Evolutionary conservation across 192 early-diverging fungal species (phyloP).

Genomic region (Rhizoclosmatium globosum): DNA sequence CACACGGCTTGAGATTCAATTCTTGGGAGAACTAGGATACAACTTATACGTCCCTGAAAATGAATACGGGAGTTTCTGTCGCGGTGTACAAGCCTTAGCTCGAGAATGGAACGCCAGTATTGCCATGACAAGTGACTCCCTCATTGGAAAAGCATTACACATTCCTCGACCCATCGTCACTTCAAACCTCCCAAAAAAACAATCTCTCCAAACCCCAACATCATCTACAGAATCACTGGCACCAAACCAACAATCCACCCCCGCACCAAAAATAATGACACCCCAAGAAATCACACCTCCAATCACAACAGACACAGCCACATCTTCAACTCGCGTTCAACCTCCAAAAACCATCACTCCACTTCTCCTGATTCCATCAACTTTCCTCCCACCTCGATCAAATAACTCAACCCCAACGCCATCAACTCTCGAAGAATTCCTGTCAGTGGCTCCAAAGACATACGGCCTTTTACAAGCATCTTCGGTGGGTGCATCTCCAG

Average conservation of each 20-base stretch:
- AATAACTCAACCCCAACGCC: not conserved
- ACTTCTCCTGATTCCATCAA: not conserved
- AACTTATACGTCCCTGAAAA: constrained; percentile 27
- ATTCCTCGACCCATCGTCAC: not conserved
- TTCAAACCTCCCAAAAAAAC: too few relatives aligned
- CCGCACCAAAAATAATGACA: too few relatives aligned
- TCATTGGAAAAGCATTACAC: too few relatives aligned
- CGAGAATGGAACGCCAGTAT: constrained; percentile 35
- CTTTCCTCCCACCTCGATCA: not conserved
- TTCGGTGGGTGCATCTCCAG: not conserved
- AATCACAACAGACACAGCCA: too few relatives aligned
- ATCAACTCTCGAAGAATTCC: not conserved
- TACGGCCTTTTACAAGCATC: not conserved
- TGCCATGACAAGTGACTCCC: not conserved
- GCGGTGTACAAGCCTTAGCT: constrained; percentile 34
- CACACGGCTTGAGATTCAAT: constrained; percentile 9
- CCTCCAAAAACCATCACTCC: too few relatives aligned
- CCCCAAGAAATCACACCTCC: too few relatives aligned
- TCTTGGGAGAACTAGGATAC: constrained; percentile 14
- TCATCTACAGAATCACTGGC: not conserved
- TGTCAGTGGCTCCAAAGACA: not conserved
- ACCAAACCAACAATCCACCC: too few relatives aligned
- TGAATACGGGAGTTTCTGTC: constrained; percentile 32
- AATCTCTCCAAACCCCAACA: not conserved
- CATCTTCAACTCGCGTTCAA: too few relatives aligned